A percentile compares a stretch with the other conserved stretches of the same genome.
phyloP scores from a whole-genome alignment of 2,329 filamentous ascomycete species.

The Aspergillus novoparasiticus region DNA sequence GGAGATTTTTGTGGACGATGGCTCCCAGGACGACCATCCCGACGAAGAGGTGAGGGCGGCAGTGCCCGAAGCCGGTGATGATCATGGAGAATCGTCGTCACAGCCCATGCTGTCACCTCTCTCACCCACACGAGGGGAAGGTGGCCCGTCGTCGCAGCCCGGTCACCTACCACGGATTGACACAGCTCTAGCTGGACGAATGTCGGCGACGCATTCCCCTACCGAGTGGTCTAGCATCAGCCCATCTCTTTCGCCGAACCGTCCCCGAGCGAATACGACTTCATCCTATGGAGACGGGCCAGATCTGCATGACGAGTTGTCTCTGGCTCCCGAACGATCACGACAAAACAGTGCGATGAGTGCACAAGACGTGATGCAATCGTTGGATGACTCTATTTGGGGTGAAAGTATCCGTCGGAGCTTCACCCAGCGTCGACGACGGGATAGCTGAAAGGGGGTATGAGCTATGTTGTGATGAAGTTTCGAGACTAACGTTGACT shows the following conservation, averaged over 20 bases:
- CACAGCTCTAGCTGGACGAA: conserved; percentile 43
- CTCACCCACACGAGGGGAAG: conserved; percentile 31
- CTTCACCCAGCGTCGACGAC: conserved; percentile 67
- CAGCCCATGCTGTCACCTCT: conserved; percentile 38
- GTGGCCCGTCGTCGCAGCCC: conserved; percentile 25
- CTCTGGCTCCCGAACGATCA: conserved; percentile 45
- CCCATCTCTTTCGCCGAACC: conserved; percentile 40
- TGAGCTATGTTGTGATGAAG: conserved; percentile 19
- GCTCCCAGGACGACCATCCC: conserved; percentile 53
- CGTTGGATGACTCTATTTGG: conserved; percentile 89
- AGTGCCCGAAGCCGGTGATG: conserved; percentile 6
- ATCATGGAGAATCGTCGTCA: conserved; percentile 12
- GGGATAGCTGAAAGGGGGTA: conserved; percentile 18
- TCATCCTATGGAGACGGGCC: conserved; percentile 34
- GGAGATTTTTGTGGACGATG: conserved; percentile 84
- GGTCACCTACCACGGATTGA: conserved; percentile 52
- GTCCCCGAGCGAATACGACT: conserved; percentile 23
- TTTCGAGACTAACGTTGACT: conserved; percentile 8
- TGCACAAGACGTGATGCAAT: conserved; percentile 76
- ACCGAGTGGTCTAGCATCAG: conserved; percentile 59
- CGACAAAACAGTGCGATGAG: conserved; percentile 70
- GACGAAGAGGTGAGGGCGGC: conserved; percentile 20
- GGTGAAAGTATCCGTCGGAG: conserved; percentile 88
- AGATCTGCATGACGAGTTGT: conserved; percentile 18
- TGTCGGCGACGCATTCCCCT: conserved; percentile 38